Evolutionary conservation across 371 early-diverging fungal species (phyloP).

Genomic region (Circinella minor): DNA sequence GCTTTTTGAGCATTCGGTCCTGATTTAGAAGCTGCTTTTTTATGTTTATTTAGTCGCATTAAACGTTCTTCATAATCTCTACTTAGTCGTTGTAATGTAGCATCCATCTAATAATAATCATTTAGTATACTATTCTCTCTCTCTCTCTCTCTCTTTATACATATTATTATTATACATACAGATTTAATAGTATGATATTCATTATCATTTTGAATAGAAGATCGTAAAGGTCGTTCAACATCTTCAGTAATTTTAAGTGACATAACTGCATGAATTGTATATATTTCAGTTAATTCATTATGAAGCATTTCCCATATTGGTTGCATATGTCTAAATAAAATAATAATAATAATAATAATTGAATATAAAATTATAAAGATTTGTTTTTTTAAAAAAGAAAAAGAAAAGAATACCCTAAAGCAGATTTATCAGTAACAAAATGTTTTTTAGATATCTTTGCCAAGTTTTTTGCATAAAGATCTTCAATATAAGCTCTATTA

Average conservation of each 20-base stretch:
- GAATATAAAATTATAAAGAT: too few relatives aligned
- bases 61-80: slow-evolving; percentile 56
- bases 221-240: slow-evolving; percentile 48
- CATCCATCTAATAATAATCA: slow-evolving; percentile 33
- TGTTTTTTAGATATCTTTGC: slow-evolving; percentile 53
- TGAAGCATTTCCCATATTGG: slow-evolving; percentile 50
- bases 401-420: slow-evolving; percentile 42
- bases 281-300: slow-evolving; percentile 46
- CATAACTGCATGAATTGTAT: slow-evolving; percentile 49
- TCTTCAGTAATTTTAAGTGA: slow-evolving; percentile 49
- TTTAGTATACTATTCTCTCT: neutral
- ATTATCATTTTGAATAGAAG: slow-evolving; percentile 21
- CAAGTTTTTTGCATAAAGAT: slow-evolving; percentile 56
- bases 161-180: slow-evolving; percentile 18
- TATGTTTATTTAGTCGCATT: slow-evolving; percentile 46
- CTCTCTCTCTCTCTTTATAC: too few relatives aligned
- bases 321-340: slow-evolving; percentile 18
- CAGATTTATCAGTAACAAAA: slow-evolving; percentile 50
- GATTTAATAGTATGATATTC: slow-evolving; percentile 26
- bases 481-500: slow-evolving; percentile 55
- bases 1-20: slow-evolving; percentile 1
- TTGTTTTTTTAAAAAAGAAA: too few relatives aligned
- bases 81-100: slow-evolving; percentile 42
- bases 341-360: neutral
- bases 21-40: slow-evolving; percentile 45